Evolutionary conservation across 2,329 filamentous ascomycete genomes (phyloP), one percentile per base, ranked within the genome.

Genomic region (Rhynchosporium graminicola): DNA sequence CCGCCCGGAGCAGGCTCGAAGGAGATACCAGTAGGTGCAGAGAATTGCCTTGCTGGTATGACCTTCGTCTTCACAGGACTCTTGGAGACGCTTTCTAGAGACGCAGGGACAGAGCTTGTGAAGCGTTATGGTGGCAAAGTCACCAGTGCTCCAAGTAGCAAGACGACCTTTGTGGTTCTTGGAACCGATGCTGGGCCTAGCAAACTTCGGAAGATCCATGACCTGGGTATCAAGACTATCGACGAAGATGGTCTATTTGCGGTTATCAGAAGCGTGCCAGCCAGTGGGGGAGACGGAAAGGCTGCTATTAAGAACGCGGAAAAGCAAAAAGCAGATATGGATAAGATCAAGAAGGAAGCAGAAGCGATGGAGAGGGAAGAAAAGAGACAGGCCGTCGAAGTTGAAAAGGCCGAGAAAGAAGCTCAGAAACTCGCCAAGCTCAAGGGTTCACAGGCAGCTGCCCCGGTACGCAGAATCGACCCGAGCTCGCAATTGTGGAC

Each of bases 51-150:
- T 61, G 87, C 88, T 60, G 95, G 96, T 0, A 81, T 98, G 60
- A 90, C 87, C 0, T 99, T 99, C 73, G 95, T 99, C 33, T 99
- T 99, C 71, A 99, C 96, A 0, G 95, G 95, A 29, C 82, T 97
- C 29, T 80, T 98, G 45, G 84, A 90, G 64, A 87, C 85, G 0
- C 84, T 98, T 61, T 87, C 90, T 50, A 87, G 95, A 64, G 92
- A 96, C 5, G 92, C 97, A 70, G 94, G 86, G 1, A 88, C 93
- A 68, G 87, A 84, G 48, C 80, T 99, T 20, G 91, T 98, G 61
- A 99, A 99, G 76, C 87, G 88, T 65, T 96, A 97, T 74, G 96
- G 95, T 47, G 95, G 95, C 59, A 98, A 97, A 77, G 87, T 97
- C 29, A 96, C 89, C 9, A 82, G 80, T 9, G 88, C 86, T 4